Evolutionary conservation across 202 grass and related monocot genomes (phyloP).

Genomic region (Dendrocalamus latiflorus): DNA sequence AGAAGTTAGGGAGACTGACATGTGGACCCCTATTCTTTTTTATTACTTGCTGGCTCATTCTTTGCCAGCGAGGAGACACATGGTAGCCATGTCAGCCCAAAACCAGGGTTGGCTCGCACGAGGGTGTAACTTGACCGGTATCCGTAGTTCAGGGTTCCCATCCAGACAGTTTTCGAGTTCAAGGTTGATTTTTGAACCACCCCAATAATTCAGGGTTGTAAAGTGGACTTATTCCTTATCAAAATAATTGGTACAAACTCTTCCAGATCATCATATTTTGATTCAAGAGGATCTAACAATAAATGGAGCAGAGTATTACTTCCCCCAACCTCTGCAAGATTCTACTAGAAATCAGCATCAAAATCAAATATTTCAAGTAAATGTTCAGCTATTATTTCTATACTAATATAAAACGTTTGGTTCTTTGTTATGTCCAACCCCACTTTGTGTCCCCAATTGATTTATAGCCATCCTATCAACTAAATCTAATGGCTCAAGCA

Average conservation of each 20-base stretch:
- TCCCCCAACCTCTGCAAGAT: not conserved
- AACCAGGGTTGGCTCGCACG: too few relatives aligned
- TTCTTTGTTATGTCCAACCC: not conserved
- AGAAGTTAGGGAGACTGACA: too few relatives aligned
- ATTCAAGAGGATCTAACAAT: not conserved
- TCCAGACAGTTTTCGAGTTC: too few relatives aligned
- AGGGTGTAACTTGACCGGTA: too few relatives aligned
- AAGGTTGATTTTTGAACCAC: too few relatives aligned
- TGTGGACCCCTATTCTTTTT: too few relatives aligned
- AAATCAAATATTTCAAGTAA: not conserved
- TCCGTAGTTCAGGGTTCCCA: too few relatives aligned
- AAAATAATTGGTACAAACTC: not conserved
- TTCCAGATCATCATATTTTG: not conserved
- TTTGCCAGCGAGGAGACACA: too few relatives aligned
- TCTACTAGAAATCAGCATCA: not conserved
- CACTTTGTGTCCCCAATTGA: not conserved
- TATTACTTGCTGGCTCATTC: too few relatives aligned
- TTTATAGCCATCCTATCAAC: not conserved
- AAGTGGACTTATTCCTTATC: too few relatives aligned
- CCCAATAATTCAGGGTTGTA: too few relatives aligned
- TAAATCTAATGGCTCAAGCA: not conserved
- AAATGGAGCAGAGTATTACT: not conserved
- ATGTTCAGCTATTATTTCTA: slow-evolving; percentile 3
- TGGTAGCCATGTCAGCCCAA: too few relatives aligned
- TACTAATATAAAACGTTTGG: not conserved